These are phyloP conservation scores for Moringa oleifera DNA, from an alignment of 345 rosid species.

Conservation along the genomic window DNA sequence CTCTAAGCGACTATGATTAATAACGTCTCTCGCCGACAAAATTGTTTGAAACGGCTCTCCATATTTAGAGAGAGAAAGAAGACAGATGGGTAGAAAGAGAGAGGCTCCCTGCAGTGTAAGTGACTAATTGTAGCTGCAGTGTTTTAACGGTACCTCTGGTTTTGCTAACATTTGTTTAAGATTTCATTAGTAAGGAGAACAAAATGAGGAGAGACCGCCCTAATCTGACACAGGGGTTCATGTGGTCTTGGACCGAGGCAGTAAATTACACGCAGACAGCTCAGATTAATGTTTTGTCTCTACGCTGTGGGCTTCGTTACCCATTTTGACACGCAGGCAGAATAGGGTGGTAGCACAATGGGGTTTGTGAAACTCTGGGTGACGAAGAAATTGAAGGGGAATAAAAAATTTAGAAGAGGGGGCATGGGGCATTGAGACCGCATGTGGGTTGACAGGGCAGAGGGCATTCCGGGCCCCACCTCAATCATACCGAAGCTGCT, in stretches of 20 bases:
- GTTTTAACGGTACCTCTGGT: background rate
- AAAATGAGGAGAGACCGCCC: slow-evolving; percentile 5
- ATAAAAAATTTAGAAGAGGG: slow-evolving; percentile 13
- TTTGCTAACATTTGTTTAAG: slow-evolving; percentile 11
- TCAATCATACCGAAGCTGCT: slow-evolving; percentile 51
- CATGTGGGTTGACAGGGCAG: slow-evolving; percentile 62
- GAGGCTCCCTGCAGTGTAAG: background rate
- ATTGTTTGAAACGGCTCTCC: slow-evolving; percentile 38
- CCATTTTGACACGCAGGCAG: no score
- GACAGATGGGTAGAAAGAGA: no score
- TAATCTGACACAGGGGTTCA: slow-evolving; percentile 15
- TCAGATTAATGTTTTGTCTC: no score
- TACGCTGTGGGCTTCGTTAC: no score
- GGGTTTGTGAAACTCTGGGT: slow-evolving; percentile 2
- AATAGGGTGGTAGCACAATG: background rate
- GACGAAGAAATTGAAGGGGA: background rate
- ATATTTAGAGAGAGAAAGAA: slow-evolving; percentile 10
- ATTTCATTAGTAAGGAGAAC: slow-evolving; percentile 11
- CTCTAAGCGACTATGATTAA: slow-evolving; percentile 25
- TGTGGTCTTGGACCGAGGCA: no score
- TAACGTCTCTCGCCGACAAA: slow-evolving; percentile 75
- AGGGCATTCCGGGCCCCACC: slow-evolving; percentile 27
- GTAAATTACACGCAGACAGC: no score
- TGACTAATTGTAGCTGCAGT: slow-evolving; percentile 11
- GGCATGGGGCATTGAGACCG: slow-evolving; percentile 33